A percentile compares a stretch with the other conserved stretches of the same genome.
Conservation (phyloP, 768 basidiomycete species). For the Stropharia rugosoannulata region DNA sequence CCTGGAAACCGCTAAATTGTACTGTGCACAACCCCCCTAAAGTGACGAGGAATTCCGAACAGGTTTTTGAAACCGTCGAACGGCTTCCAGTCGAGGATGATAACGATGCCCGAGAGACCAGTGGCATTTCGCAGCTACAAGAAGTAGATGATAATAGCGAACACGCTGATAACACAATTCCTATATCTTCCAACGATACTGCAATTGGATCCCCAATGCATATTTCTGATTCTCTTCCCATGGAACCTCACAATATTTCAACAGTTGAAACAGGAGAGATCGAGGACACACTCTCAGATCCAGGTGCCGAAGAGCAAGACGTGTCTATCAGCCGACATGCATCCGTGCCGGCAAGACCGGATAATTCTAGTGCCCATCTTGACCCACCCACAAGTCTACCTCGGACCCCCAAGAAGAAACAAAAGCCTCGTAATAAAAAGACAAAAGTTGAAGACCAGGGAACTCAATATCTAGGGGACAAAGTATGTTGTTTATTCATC, state of each 20-base stretch:
- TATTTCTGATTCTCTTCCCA: not conserved
- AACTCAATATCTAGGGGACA: constrained; percentile 67
- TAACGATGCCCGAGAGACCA: not conserved
- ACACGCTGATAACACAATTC: not conserved
- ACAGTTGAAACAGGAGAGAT: constrained; percentile 1
- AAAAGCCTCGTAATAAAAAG: constrained; percentile 37
- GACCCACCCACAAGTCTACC: not conserved
- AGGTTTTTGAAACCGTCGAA: not conserved
- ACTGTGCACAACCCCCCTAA: constrained; percentile 20
- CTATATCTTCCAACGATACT: not conserved
- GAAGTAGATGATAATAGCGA: not conserved
- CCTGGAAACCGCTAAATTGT: constrained; percentile 61
- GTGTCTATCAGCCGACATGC: not conserved
- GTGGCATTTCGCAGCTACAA: not conserved
- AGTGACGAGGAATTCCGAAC: constrained; percentile 10
- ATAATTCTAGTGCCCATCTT: not conserved
- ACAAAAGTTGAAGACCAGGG: constrained; percentile 28
- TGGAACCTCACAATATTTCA: not conserved
- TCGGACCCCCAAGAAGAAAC: constrained; percentile 23
- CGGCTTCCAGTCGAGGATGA: constrained; percentile 2
- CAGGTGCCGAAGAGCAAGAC: constrained; percentile 2
- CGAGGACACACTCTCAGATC: constrained; percentile 2
- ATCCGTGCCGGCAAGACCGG: not conserved
- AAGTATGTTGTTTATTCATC: constrained; percentile 41
- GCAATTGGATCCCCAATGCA: constrained; percentile 1